A percentile compares a stretch with the other conserved stretches of the same genome.
Conservation (phyloP, 192 early-diverging fungal genomes). For the Coemansia sp. region DNA sequence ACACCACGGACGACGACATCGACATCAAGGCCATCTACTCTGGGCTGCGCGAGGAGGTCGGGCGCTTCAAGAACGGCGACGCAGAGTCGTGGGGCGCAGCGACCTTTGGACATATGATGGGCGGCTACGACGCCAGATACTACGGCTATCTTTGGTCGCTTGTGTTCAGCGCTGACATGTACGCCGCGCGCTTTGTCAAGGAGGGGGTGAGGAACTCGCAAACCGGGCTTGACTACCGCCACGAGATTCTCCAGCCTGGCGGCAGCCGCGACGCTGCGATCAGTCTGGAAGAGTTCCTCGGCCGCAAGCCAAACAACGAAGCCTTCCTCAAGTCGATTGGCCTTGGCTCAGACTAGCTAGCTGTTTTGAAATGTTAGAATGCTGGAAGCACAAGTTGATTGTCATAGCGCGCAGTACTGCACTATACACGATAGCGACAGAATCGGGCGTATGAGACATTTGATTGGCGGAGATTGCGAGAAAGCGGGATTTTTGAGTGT, state of each 20-base stretch:
- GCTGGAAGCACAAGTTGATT: too few relatives aligned
- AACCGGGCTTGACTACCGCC: slow-evolving; percentile 29
- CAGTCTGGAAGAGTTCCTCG: slow-evolving; percentile 70
- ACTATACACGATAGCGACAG: too few relatives aligned
- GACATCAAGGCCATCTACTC: slow-evolving; percentile 50
- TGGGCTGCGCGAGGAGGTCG: slow-evolving; percentile 45
- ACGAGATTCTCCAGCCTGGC: slow-evolving; percentile 26
- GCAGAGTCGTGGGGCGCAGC: slow-evolving; percentile 52
- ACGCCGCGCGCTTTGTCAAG: slow-evolving; percentile 65
- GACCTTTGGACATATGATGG: slow-evolving; percentile 69
- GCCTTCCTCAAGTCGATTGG: slow-evolving; percentile 80
- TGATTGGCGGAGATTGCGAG: too few relatives aligned
- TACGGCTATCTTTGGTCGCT: slow-evolving; percentile 80
- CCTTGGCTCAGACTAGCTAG: slow-evolving; percentile 18
- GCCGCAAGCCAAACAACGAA: slow-evolving; percentile 74
- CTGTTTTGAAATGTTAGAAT: too few relatives aligned
- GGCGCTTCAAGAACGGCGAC: slow-evolving; percentile 49
- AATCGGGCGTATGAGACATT: too few relatives aligned
- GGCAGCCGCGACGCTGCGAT: slow-evolving; percentile 70
- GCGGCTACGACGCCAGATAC: slow-evolving; percentile 73
- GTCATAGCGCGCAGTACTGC: too few relatives aligned
- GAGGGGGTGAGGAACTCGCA: slow-evolving; percentile 52
- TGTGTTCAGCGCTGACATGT: slow-evolving; percentile 84
- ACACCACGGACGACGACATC: slow-evolving; percentile 49
- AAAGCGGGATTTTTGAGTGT: too few relatives aligned